These are phyloP conservation scores for Fonsecaea pugnacius DNA, from an alignment of 2,329 filamentous ascomycete species.

Conservation along the genomic window DNA sequence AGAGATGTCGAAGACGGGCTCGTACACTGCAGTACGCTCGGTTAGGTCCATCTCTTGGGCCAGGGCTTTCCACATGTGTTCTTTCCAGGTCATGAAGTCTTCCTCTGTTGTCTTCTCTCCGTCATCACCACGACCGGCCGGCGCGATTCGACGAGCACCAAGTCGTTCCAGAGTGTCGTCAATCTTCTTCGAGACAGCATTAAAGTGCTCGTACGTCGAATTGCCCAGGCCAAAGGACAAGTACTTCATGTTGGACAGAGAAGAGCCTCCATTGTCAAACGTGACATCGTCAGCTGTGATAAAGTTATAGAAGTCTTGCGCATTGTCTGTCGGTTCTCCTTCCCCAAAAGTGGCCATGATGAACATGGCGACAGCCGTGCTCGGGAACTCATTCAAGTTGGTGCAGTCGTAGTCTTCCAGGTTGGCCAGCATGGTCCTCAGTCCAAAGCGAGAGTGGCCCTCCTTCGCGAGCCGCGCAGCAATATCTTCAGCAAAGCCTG, in stretches of 20 bases:
- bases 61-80: slow-evolving; percentile 69
- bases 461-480: slow-evolving; percentile 95
- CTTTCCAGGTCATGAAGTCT: slow-evolving; percentile 98
- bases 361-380: slow-evolving; percentile 91
- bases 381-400: slow-evolving; percentile 82
- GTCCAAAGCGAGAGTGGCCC: slow-evolving; percentile 90
- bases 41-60: neutral
- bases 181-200: slow-evolving; percentile 94
- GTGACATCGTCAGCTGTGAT: slow-evolving; percentile 76
- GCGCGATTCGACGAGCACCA: slow-evolving; percentile 82
- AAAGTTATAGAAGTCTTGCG: slow-evolving; percentile 98
- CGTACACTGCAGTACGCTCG: slow-evolving; percentile 79
- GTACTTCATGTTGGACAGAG: slow-evolving; percentile 83
- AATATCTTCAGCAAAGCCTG: slow-evolving; percentile 97
- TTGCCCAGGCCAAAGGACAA: slow-evolving; percentile 96
- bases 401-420: slow-evolving; percentile 98
- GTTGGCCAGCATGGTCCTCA: slow-evolving; percentile 98
- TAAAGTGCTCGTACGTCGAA: slow-evolving; percentile 99
- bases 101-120: slow-evolving; percentile 99
- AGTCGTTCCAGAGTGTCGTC: slow-evolving; percentile 78
- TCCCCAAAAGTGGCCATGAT: slow-evolving; percentile 97
- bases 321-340: slow-evolving; percentile 97
- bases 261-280: slow-evolving; percentile 66
- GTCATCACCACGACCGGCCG: slow-evolving; percentile 93
- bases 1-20: slow-evolving; percentile 82